Conservation (phyloP, 495 filamentous ascomycete genomes). For the Daldinia childiae region DNA sequence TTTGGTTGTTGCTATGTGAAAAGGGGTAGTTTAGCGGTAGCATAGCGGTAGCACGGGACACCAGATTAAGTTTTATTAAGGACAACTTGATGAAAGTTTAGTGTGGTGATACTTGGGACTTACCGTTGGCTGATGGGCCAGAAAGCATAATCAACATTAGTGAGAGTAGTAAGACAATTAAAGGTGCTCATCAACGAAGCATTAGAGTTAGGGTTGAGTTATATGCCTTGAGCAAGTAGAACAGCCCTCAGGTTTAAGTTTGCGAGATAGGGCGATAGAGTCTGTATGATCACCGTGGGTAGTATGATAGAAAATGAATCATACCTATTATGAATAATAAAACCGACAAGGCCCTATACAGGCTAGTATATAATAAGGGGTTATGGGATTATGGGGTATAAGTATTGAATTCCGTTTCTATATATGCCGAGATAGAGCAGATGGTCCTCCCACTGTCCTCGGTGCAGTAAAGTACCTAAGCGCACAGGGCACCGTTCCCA, state of each 20-base stretch:
- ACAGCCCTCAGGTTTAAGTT: background rate
- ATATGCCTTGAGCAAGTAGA: background rate
- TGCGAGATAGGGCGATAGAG: background rate
- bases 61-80: constrained; percentile 18
- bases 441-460: constrained; percentile 22
- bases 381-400: constrained; percentile 42
- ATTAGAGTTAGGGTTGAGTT: background rate
- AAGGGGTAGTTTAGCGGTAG: background rate
- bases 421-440: constrained; percentile 43
- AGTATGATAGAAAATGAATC: background rate
- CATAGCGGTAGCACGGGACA: background rate
- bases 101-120: background rate
- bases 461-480: constrained; percentile 27
- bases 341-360: background rate
- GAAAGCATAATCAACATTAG: background rate
- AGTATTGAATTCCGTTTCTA: constrained; percentile 45
- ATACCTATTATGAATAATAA: background rate
- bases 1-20: background rate
- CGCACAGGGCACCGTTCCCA: constrained; percentile 23
- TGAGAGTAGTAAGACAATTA: background rate
- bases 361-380: background rate
- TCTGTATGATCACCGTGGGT: background rate
- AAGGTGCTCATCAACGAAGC: background rate
- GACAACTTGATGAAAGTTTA: constrained; percentile 7
- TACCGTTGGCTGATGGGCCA: background rate